Evolutionary conservation across 202 grass and related monocot genomes (phyloP).

Genomic region (Carex sylvatica): DNA sequence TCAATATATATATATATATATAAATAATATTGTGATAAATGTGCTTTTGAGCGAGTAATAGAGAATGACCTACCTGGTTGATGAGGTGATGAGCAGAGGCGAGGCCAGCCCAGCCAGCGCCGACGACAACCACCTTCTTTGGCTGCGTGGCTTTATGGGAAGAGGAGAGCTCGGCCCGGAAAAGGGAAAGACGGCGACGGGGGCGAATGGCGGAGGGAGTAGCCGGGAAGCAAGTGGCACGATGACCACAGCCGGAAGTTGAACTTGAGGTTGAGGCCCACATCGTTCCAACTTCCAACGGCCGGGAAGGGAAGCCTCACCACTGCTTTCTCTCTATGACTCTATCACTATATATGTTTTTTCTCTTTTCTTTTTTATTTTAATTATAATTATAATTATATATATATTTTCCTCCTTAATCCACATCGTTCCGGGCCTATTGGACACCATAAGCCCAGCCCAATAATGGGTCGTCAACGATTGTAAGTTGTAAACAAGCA

Average conservation of each 20-base stretch:
- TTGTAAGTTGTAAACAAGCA: too few relatives aligned
- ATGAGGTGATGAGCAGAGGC: slow-evolving; percentile 61
- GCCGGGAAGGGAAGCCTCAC: not conserved
- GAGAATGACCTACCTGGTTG: slow-evolving; percentile 54
- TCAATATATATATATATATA: too few relatives aligned
- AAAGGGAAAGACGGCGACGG: not conserved
- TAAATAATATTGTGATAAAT: too few relatives aligned
- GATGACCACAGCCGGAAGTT: not conserved
- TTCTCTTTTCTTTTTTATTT: too few relatives aligned
- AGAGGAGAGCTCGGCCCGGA: slow-evolving; percentile 30
- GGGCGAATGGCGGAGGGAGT: not conserved
- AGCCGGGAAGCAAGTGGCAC: slow-evolving; percentile 9
- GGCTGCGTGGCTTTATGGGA: not conserved
- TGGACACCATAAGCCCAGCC: too few relatives aligned
- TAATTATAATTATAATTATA: too few relatives aligned
- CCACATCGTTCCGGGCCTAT: too few relatives aligned
- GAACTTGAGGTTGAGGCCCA: slow-evolving; percentile 35
- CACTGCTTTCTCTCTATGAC: too few relatives aligned
- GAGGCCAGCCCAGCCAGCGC: slow-evolving; percentile 74
- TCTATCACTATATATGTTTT: too few relatives aligned
- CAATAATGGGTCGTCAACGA: too few relatives aligned
- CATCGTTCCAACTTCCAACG: slow-evolving; percentile 34
- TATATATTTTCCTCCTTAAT: too few relatives aligned
- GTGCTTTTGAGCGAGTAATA: not conserved
- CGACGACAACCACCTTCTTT: slow-evolving; percentile 70